Evolutionary conservation across 495 filamentous ascomycete species (phyloP).

Genomic region (Hypoxylon cercidicola): DNA sequence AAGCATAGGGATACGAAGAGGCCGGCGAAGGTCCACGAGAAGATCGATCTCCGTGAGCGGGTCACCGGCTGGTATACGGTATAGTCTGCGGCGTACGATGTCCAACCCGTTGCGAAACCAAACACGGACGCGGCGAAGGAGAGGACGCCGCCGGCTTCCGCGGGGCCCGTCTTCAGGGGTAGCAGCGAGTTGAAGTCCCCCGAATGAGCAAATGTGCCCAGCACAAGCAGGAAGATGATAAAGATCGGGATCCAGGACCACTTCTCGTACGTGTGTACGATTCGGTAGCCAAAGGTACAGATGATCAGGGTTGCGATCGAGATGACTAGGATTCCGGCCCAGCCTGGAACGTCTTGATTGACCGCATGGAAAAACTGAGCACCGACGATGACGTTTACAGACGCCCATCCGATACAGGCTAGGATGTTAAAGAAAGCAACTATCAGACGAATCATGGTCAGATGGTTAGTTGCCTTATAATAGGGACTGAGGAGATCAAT

Average conservation of each 20-base stretch:
- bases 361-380: constrained; percentile 83
- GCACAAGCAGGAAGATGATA: constrained; percentile 80
- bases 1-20: constrained; percentile 79
- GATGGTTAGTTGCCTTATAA: background rate
- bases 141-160: constrained; percentile 72
- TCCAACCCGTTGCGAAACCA: constrained; percentile 85
- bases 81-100: constrained; percentile 82
- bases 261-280: constrained; percentile 83
- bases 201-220: constrained; percentile 78
- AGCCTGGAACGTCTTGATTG: constrained; percentile 75
- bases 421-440: constrained; percentile 81
- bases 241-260: constrained; percentile 82
- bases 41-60: constrained; percentile 68
- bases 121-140: constrained; percentile 79
- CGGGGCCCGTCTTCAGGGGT: constrained; percentile 66
- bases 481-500: too few species aligned
- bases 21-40: constrained; percentile 75
- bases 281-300: constrained; percentile 79
- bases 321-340: constrained; percentile 81
- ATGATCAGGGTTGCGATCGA: constrained; percentile 75
- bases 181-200: constrained; percentile 77
- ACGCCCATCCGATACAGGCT: constrained; percentile 80
- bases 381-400: constrained; percentile 83
- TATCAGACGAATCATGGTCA: constrained; percentile 38
- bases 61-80: constrained; percentile 80